A percentile compares a stretch with the other conserved stretches of the same genome.
phyloP scores from a whole-genome alignment of 2,329 filamentous ascomycete species.

The Leptographium lundbergii region DNA sequence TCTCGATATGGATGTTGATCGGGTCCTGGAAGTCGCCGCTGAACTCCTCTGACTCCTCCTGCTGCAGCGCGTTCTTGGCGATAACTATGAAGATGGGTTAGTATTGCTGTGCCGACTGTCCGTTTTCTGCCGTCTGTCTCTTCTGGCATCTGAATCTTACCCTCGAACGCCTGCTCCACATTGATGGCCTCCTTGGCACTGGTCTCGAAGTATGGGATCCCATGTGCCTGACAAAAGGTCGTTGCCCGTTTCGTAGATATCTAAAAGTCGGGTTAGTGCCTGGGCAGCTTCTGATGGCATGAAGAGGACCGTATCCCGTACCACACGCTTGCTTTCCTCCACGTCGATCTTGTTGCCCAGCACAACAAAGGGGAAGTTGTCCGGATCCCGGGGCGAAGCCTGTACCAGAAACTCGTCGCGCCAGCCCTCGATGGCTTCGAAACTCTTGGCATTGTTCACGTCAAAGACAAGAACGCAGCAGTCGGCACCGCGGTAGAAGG shows the following conservation, averaged over 20 bases:
- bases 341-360: conserved; percentile 99
- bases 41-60: conserved; percentile 97
- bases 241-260: conserved; percentile 93
- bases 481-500: conserved; percentile 94
- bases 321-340: conserved; percentile 92
- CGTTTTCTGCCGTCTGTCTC: background rate
- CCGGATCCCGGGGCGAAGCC: conserved; percentile 87
- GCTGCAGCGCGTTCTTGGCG: conserved; percentile 83
- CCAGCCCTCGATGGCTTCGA: conserved; percentile 97
- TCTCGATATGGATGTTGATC: conserved; percentile 95
- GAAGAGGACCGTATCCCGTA: conserved; percentile 25
- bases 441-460: conserved; percentile 98
- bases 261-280: conserved; percentile 23
- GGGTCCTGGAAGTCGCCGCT: conserved; percentile 95
- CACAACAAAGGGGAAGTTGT: conserved; percentile 96
- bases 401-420: conserved; percentile 97
- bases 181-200: conserved; percentile 98
- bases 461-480: conserved; percentile 97
- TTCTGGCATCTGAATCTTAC: conserved; percentile 23
- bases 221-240: conserved; percentile 95
- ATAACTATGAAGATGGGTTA: conserved; percentile 52
- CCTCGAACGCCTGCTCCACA: conserved; percentile 71
- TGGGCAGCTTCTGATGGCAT: background rate
- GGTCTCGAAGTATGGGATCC: conserved; percentile 98
- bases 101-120: background rate